Percentiles rank a stretch among this genome's conserved stretches.
Conservation (phyloP, 257 asterid species). For the Solanum sitiens region DNA sequence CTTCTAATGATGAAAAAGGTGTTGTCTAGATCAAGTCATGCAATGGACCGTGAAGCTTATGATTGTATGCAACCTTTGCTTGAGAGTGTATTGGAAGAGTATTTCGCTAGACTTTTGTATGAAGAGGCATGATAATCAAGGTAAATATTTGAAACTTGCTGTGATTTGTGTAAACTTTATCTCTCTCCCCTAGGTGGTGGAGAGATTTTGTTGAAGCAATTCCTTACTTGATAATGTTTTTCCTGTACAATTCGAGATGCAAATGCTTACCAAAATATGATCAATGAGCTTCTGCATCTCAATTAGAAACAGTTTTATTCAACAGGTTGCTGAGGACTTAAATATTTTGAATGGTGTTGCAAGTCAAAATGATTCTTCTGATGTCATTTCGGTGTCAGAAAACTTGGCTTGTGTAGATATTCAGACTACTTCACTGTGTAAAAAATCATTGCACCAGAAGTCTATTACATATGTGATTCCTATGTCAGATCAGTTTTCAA, state of each 20-base stretch:
- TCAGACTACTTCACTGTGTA: slow-evolving; percentile 12
- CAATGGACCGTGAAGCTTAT: slow-evolving; percentile 4
- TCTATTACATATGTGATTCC: slow-evolving; percentile 12
- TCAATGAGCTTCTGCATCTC: not conserved
- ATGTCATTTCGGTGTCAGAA: slow-evolving; percentile 13
- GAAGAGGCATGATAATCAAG: slow-evolving; percentile 45
- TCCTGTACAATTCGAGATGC: not conserved
- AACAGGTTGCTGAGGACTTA: slow-evolving; percentile 33
- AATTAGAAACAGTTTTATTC: not conserved
- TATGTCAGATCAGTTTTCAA: slow-evolving; percentile 17
- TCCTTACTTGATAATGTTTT: not conserved
- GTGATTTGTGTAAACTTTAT: not conserved
- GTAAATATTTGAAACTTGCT: slow-evolving; percentile 16
- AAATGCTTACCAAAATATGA: not conserved
- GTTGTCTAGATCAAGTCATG: slow-evolving; percentile 6
- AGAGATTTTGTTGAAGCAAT: not conserved
- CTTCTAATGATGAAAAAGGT: slow-evolving; percentile 19
- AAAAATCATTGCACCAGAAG: slow-evolving; percentile 8
- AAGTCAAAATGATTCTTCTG: slow-evolving; percentile 22
- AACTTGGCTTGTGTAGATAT: slow-evolving; percentile 13
- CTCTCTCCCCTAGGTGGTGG: not conserved
- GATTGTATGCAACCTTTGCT: slow-evolving; percentile 29
- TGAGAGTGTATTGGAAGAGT: slow-evolving; percentile 34
- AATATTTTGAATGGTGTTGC: slow-evolving; percentile 11
- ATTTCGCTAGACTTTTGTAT: slow-evolving; percentile 36